A percentile compares a stretch with the other conserved stretches of the same genome.
phyloP scores from a whole-genome alignment of 108 stramenopile species.

The Fragilaria crotonensis region DNA sequence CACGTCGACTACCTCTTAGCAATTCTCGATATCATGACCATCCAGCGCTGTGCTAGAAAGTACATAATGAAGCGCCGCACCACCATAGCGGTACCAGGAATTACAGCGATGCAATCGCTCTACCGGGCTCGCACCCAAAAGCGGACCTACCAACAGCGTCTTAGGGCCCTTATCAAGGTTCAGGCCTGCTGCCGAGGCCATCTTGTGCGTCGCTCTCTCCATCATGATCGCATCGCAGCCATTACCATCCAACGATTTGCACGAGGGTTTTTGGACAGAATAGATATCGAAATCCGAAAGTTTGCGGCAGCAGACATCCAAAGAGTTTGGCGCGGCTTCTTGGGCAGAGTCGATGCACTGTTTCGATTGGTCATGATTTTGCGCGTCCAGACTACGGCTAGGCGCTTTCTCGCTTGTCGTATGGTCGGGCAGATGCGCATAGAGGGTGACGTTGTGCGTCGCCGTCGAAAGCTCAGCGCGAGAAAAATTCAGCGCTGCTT shows the following conservation, averaged over 20 bases:
- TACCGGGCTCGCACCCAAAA: no score
- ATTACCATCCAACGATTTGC: constrained; percentile 19
- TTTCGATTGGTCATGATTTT: constrained; percentile 23
- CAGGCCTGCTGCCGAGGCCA: constrained; percentile 30
- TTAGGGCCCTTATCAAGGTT: neutral
- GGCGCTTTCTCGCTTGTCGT: constrained; percentile 9
- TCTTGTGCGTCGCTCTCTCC: constrained; percentile 10
- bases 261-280: constrained; percentile 24
- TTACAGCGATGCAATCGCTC: no score
- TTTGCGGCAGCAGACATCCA: constrained; percentile 67
- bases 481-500: constrained; percentile 13
- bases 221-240: constrained; percentile 1
- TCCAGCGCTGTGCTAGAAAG: constrained; percentile 19
- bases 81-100: no score
- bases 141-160: neutral
- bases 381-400: constrained; percentile 36
- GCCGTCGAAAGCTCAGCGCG: neutral
- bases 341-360: constrained; percentile 23
- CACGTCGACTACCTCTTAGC: constrained; percentile 46
- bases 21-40: constrained; percentile 31
- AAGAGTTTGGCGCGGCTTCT: constrained; percentile 58
- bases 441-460: neutral
- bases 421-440: neutral
- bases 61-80: no score
- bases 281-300: constrained; percentile 15